Evolutionary conservation across 805 yeast genomes (phyloP).

Genomic region (Wickerhamomyces xylosicus): DNA sequence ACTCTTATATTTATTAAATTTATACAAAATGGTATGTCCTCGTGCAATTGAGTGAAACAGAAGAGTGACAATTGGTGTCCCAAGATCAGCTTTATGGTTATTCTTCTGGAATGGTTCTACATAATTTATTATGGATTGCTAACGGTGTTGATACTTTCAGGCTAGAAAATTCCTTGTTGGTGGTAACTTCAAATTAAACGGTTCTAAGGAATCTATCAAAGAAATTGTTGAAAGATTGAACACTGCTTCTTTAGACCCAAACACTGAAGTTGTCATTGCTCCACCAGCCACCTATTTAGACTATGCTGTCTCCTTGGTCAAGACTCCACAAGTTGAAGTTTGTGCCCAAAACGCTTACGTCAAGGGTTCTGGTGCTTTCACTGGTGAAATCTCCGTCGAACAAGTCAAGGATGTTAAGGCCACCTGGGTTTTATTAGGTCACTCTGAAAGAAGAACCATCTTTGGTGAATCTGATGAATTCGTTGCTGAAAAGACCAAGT

Average conservation of each 20-base stretch:
- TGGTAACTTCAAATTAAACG: constrained; percentile 99
- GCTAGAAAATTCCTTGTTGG: constrained; percentile 95
- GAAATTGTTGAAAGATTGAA: constrained; percentile 78
- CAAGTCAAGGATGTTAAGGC: constrained; percentile 88
- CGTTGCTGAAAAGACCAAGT: constrained; percentile 89
- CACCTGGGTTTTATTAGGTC: constrained; percentile 93
- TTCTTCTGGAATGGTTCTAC: too few relatives aligned
- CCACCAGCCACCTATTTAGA: constrained; percentile 93
- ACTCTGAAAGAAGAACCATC: constrained; percentile 96
- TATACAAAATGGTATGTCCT: background rate
- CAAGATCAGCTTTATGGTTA: too few relatives aligned
- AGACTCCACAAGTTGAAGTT: constrained; percentile 63
- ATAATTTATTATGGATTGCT: too few relatives aligned
- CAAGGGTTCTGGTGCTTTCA: constrained; percentile 92
- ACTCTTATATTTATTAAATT: background rate
- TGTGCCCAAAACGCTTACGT: constrained; percentile 88
- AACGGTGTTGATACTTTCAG: too few relatives aligned
- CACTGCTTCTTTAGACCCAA: constrained; percentile 59
- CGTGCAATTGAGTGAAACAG: too few relatives aligned
- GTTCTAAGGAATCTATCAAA: constrained; percentile 77
- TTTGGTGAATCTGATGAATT: constrained; percentile 85
- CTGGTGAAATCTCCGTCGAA: constrained; percentile 90
- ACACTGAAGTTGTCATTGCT: constrained; percentile 88
- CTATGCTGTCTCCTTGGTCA: constrained; percentile 59
- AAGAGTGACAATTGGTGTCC: too few relatives aligned